Conservation (phyloP, 75 land plant genomes). For the Adiantum capillusveneris region DNA sequence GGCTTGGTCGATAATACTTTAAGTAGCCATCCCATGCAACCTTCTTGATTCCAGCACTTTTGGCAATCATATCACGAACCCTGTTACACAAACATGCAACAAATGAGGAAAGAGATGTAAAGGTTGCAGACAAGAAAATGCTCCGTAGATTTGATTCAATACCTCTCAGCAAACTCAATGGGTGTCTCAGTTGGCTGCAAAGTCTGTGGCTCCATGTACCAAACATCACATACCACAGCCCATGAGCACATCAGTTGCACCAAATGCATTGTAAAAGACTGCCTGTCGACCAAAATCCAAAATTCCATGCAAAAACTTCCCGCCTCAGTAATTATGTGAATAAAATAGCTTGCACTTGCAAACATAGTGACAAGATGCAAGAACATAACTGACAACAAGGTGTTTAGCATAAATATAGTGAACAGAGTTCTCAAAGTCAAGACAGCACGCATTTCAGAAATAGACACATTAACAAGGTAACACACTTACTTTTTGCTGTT, state of each 20-base stretch:
- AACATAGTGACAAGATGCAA: no score
- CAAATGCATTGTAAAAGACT: conserved; percentile 91
- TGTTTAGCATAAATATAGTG: no score
- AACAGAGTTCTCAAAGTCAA: no score
- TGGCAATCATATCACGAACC: conserved; percentile 84
- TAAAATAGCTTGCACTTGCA: no score
- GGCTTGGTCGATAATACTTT: conserved; percentile 93
- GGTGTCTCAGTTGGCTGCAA: conserved; percentile 79
- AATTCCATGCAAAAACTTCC: no score
- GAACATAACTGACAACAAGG: no score
- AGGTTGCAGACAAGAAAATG: no score
- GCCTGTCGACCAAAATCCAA: conserved; percentile 35
- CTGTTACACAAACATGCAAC: no score
- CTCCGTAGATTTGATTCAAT: no score
- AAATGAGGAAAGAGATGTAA: no score
- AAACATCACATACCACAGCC: conserved; percentile 99
- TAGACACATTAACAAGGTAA: not conserved
- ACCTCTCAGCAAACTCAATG: conserved; percentile 98
- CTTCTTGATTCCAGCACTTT: conserved; percentile 83
- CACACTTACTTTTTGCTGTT: conserved; percentile 87
- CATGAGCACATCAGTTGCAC: conserved; percentile 93
- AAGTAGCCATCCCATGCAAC: conserved; percentile 99
- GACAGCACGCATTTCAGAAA: no score
- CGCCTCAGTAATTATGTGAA: no score
- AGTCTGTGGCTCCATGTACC: conserved; percentile 91